Percentiles rank a stretch among this genome's conserved stretches.
Evolutionary conservation across 1,284 basidiomycete species (phyloP).

Genomic region (Melampsora americana): DNA sequence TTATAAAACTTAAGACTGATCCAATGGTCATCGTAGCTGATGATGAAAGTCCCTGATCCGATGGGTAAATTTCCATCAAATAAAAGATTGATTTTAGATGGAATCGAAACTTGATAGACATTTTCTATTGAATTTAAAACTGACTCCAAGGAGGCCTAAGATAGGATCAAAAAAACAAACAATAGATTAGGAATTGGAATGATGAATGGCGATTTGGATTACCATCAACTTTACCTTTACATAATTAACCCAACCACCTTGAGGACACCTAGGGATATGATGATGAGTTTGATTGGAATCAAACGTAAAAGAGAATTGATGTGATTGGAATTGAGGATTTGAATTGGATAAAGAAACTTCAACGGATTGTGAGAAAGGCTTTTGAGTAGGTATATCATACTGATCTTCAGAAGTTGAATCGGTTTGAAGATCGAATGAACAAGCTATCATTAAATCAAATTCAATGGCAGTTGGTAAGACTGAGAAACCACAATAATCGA

Average conservation of each 20-base stretch:
- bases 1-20: conserved; percentile 17
- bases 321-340: conserved; percentile 13
- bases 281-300: conserved; percentile 5
- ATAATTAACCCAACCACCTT: conserved; percentile 29
- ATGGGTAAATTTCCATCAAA: conserved; percentile 22
- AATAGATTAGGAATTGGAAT: background rate
- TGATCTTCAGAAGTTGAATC: background rate
- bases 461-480: conserved; percentile 39
- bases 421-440: background rate
- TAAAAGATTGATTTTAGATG: conserved; percentile 20
- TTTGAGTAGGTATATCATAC: too few relatives aligned
- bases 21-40: conserved; percentile 32
- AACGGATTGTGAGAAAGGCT: background rate
- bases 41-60: conserved; percentile 34
- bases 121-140: too few relatives aligned
- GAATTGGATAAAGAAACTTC: background rate
- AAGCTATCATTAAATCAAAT: conserved; percentile 20
- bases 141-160: too few relatives aligned
- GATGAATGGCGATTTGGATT: background rate
- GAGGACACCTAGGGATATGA: background rate
- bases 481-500: conserved; percentile 36
- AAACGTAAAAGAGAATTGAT: conserved; percentile 9
- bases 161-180: too few relatives aligned
- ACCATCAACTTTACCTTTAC: conserved; percentile 18
- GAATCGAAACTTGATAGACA: background rate